phyloP scores from a whole-genome alignment of 2,329 filamentous ascomycete genomes.

The Trichoderma aggressivum region DNA sequence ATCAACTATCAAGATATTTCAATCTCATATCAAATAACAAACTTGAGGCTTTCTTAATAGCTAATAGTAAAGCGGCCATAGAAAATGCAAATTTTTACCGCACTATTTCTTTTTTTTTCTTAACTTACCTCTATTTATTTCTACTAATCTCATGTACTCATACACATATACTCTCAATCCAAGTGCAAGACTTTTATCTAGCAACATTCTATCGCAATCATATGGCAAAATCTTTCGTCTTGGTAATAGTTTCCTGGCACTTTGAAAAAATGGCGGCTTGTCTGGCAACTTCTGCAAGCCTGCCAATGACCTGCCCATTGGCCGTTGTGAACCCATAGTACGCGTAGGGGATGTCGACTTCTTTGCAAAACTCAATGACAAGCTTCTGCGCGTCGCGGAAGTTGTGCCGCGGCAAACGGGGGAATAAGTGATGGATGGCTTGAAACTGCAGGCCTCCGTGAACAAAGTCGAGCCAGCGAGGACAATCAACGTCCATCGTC shows the following conservation, averaged over 20 bases:
- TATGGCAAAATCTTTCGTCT: background rate
- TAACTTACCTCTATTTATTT: background rate
- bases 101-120: background rate
- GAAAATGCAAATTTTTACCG: background rate
- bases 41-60: background rate
- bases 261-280: slow-evolving; percentile 19
- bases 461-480: slow-evolving; percentile 67
- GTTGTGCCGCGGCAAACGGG: slow-evolving; percentile 66
- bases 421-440: slow-evolving; percentile 67
- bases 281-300: slow-evolving; percentile 19
- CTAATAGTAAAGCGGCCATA: background rate
- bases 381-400: slow-evolving; percentile 54
- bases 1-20: background rate
- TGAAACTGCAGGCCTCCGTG: slow-evolving; percentile 73
- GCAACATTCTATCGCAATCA: background rate
- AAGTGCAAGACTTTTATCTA: background rate
- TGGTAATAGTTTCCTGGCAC: slow-evolving; percentile 8
- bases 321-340: slow-evolving; percentile 18
- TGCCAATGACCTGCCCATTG: slow-evolving; percentile 19
- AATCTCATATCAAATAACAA: background rate
- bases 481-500: slow-evolving; percentile 72
- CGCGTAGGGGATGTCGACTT: slow-evolving; percentile 19
- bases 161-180: background rate
- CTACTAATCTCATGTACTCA: background rate
- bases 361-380: slow-evolving; percentile 18